phyloP scores from a whole-genome alignment of 2,329 filamentous ascomycete species.

The Cordyceps militaris region DNA sequence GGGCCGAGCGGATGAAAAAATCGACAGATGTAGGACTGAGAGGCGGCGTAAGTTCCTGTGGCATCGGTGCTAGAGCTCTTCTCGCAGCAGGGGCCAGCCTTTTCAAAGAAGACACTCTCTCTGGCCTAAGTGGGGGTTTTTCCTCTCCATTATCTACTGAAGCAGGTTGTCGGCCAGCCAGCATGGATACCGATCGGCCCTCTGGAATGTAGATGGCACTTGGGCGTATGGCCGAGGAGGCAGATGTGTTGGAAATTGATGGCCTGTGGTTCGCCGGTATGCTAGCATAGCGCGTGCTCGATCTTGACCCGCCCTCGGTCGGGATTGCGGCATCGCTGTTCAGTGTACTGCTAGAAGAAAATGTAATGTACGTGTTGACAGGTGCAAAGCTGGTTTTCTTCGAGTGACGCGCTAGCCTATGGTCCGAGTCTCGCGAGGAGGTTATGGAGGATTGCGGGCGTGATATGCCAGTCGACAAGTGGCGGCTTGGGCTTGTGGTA shows the following conservation, averaged over 20 bases:
- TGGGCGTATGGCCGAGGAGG: neutral
- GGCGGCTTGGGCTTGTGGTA: neutral
- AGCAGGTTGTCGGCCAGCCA: conserved; percentile 23
- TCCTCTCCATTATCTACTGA: conserved; percentile 20
- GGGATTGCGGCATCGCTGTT: neutral
- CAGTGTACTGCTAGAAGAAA: conserved; percentile 23
- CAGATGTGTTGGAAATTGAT: neutral
- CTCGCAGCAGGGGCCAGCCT: conserved; percentile 17
- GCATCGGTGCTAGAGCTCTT: conserved; percentile 15
- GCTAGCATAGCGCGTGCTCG: conserved; percentile 18
- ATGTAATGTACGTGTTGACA: conserved; percentile 36
- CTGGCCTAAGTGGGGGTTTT: conserved; percentile 16
- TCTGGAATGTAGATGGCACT: conserved; percentile 29
- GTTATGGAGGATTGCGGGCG: neutral
- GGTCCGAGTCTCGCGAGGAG: neutral
- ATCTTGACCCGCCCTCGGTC: conserved; percentile 16
- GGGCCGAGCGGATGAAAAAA: conserved; percentile 36
- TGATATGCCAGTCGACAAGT: neutral
- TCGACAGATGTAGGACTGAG: conserved; percentile 46
- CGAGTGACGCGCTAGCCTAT: conserved; percentile 24
- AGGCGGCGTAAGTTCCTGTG: conserved; percentile 41
- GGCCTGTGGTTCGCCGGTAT: conserved; percentile 1
- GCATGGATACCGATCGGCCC: conserved; percentile 32
- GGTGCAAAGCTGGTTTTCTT: conserved; percentile 35
- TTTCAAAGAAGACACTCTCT: conserved; percentile 9